phyloP scores from a whole-genome alignment of 164 flowering plant species.

The Santalum album region DNA sequence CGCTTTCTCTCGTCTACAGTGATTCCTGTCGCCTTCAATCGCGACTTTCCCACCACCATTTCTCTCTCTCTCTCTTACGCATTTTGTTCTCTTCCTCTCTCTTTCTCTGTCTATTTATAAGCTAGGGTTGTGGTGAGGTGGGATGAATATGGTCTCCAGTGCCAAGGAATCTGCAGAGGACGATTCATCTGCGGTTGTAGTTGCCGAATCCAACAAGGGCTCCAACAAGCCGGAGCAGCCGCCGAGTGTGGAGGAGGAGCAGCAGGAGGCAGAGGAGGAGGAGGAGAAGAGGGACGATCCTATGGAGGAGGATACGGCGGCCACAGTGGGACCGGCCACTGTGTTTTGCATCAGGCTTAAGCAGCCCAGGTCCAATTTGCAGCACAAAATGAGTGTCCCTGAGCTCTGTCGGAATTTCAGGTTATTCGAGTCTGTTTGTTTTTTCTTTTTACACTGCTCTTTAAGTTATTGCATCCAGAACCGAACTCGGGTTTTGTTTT shows the following conservation, averaged over 20 bases:
- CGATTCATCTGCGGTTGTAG: slow-evolving; percentile 14
- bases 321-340: slow-evolving; percentile 39
- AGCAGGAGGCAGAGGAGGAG: slow-evolving; percentile 20
- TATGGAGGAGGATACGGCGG: slow-evolving; percentile 45
- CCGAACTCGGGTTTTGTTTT: not conserved
- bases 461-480: not conserved
- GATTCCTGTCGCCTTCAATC: slow-evolving; percentile 73
- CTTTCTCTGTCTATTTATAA: slow-evolving; percentile 17
- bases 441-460: not conserved
- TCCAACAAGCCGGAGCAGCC: slow-evolving; percentile 17
- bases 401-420: slow-evolving; percentile 95
- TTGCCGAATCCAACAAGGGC: slow-evolving; percentile 10
- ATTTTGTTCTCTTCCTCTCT: not conserved
- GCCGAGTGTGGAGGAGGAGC: slow-evolving; percentile 15
- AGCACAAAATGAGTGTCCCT: slow-evolving; percentile 93
- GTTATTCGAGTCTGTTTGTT: slow-evolving; percentile 18
- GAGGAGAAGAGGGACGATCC: slow-evolving; percentile 25
- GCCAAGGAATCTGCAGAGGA: slow-evolving; percentile 26
- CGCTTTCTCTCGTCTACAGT: slow-evolving; percentile 25
- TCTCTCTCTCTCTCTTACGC: not conserved
- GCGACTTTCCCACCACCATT: slow-evolving; percentile 51
- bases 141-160: slow-evolving; percentile 27
- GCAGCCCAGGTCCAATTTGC: slow-evolving; percentile 79
- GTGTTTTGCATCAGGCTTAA: slow-evolving; percentile 77
- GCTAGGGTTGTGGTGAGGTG: slow-evolving; percentile 31